Conservation (phyloP, 352 stramenopile species). For the Globisporangium mamillatum region DNA sequence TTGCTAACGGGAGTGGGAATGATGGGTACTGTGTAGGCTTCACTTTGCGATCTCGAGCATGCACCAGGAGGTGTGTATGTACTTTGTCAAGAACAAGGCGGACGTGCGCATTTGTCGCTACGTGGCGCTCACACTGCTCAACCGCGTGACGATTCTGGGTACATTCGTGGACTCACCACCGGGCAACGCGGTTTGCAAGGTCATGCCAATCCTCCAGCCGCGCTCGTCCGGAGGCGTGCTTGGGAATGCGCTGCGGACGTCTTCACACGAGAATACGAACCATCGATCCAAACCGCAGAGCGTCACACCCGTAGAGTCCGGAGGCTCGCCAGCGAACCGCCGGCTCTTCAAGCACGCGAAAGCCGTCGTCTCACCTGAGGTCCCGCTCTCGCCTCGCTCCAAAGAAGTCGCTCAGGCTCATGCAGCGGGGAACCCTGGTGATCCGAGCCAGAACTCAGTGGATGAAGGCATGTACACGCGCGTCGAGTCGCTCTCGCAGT, state of each 20-base stretch:
- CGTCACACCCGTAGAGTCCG: not conserved
- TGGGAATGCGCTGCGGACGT: constrained; percentile 9
- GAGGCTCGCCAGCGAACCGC: not conserved
- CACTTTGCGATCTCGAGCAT: constrained; percentile 82
- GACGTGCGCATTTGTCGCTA: constrained; percentile 67
- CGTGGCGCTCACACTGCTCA: constrained; percentile 49
- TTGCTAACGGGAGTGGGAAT: too few relatives aligned
- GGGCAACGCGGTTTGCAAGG: constrained; percentile 40
- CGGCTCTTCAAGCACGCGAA: not conserved
- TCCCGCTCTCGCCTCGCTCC: constrained; percentile 1
- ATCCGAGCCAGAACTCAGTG: not conserved
- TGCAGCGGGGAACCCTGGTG: not conserved
- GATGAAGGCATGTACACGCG: constrained; percentile 43
- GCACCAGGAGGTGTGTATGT: constrained; percentile 62
- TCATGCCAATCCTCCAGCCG: constrained; percentile 58
- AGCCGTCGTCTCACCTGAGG: constrained; percentile 10
- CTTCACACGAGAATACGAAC: not conserved
- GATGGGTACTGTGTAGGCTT: constrained; percentile 15
- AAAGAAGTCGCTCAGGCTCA: not conserved
- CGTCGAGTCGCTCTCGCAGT: constrained; percentile 48
- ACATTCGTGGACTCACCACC: constrained; percentile 63
- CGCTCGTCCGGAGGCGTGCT: constrained; percentile 23
- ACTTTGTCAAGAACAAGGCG: constrained; percentile 54
- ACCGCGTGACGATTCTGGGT: constrained; percentile 47
- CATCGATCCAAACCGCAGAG: not conserved